Percentiles rank a stretch among this genome's conserved stretches.
Conservation (phyloP, 306 rosid genomes). For the Bauhinia variegata region DNA sequence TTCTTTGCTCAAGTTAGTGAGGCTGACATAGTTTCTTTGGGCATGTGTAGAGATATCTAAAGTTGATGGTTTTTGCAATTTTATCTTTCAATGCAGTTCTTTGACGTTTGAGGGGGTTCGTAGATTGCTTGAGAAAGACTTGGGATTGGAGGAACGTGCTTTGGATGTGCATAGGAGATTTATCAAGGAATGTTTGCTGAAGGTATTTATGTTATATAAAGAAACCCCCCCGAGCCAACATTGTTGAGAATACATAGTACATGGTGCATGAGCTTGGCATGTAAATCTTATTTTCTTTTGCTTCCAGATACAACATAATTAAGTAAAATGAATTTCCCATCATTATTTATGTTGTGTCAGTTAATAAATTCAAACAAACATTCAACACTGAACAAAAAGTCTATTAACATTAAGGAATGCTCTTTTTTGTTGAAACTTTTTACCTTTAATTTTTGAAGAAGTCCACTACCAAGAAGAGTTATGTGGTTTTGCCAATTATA, state of each 20-base stretch:
- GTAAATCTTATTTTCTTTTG: not conserved
- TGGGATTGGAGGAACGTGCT: slow-evolving; percentile 63
- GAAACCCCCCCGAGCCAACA: slow-evolving; percentile 22
- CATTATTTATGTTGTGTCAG: not conserved
- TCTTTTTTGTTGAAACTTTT: not conserved
- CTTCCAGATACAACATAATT: not conserved
- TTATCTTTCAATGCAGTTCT: slow-evolving; percentile 64
- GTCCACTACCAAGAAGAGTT: not conserved
- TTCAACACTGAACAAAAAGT: not conserved
- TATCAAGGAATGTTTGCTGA: slow-evolving; percentile 71
- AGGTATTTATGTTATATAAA: slow-evolving; percentile 52
- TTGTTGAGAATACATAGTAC: not conserved
- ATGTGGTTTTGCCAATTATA: not conserved
- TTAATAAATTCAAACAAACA: not conserved
- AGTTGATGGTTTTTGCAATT: slow-evolving; percentile 1
- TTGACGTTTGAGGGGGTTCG: slow-evolving; percentile 93
- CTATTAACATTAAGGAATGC: not conserved
- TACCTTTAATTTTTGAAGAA: not conserved
- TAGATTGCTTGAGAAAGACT: slow-evolving; percentile 85
- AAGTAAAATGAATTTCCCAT: not conserved
- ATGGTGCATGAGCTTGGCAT: slow-evolving; percentile 30
- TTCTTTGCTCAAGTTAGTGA: not conserved
- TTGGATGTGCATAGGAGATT: slow-evolving; percentile 85
- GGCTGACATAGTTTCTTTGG: not conserved
- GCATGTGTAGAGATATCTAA: not conserved